phyloP scores from a whole-genome alignment of 2,329 filamentous ascomycete genomes.

The Cercospora berteroae region DNA sequence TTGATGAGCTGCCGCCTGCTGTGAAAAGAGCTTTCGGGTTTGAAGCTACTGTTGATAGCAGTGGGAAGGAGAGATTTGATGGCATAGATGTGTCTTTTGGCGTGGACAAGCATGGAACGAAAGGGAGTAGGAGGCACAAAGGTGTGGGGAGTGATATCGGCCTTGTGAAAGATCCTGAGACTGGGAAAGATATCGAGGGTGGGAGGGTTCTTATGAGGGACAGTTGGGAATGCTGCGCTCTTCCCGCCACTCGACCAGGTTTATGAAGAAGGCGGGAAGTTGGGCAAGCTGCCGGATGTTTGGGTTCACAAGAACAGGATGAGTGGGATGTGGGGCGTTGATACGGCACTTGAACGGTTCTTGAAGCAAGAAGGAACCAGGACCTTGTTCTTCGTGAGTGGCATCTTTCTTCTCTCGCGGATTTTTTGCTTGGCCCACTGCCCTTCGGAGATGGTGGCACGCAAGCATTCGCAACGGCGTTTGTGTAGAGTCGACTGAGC shows the following conservation, averaged over 20 bases:
- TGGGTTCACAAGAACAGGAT: conserved; percentile 59
- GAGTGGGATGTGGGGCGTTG: conserved; percentile 55
- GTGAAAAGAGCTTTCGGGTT: conserved; percentile 51
- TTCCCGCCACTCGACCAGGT: conserved; percentile 48
- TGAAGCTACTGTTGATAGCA: conserved; percentile 26
- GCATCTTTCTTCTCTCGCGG: neutral
- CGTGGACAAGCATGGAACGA: conserved; percentile 31
- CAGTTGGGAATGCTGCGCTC: conserved; percentile 58
- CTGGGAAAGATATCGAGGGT: conserved; percentile 43
- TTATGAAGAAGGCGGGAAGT: conserved; percentile 35
- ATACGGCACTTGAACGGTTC: conserved; percentile 45
- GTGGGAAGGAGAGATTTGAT: conserved; percentile 20
- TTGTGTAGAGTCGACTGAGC: neutral
- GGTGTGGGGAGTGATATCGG: conserved; percentile 38
- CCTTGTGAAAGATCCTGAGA: conserved; percentile 34
- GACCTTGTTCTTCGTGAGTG: conserved; percentile 51
- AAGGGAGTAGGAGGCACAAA: conserved; percentile 32
- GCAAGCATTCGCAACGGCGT: neutral
- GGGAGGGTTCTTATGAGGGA: conserved; percentile 53
- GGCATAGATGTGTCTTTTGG: conserved; percentile 18
- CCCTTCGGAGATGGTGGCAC: neutral
- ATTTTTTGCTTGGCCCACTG: neutral
- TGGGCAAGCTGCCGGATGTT: conserved; percentile 44
- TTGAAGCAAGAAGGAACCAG: conserved; percentile 44
- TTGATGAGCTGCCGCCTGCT: conserved; percentile 52